phyloP scores from a whole-genome alignment of 2,329 filamentous ascomycete genomes.

The Aspergillus alliaceus region DNA sequence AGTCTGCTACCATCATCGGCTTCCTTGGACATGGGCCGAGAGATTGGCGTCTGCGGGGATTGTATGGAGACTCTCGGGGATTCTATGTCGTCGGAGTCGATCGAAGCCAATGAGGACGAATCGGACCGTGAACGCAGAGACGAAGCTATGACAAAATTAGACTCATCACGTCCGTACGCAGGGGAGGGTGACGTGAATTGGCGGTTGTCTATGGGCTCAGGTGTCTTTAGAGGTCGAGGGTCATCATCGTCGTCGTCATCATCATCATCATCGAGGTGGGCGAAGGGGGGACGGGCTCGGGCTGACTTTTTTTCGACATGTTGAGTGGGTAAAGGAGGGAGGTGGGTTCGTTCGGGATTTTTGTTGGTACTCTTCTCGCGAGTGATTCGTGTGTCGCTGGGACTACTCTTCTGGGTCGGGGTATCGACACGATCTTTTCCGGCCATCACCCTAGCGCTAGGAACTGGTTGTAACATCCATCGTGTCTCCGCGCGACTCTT shows the following conservation, averaged over 20 bases:
- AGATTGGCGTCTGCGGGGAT: slow-evolving; percentile 36
- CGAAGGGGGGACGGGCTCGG: slow-evolving; percentile 4
- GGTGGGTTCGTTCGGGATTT: slow-evolving; percentile 6
- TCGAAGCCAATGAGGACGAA: slow-evolving; percentile 31
- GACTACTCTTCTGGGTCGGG: slow-evolving; percentile 22
- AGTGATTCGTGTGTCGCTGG: slow-evolving; percentile 12
- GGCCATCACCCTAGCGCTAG: slow-evolving; percentile 86
- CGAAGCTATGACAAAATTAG: slow-evolving; percentile 20
- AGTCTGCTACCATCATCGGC: slow-evolving; percentile 31
- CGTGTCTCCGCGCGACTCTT: slow-evolving; percentile 67
- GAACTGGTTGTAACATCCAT: slow-evolving; percentile 94
- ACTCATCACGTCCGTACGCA: slow-evolving; percentile 20
- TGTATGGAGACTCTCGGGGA: slow-evolving; percentile 30
- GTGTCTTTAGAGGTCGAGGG: neutral
- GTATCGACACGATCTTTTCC: slow-evolving; percentile 62
- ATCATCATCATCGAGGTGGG: neutral
- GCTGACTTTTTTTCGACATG: slow-evolving; percentile 6
- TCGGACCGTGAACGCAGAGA: slow-evolving; percentile 30
- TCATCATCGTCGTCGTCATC: neutral
- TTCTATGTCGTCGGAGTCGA: slow-evolving; percentile 25
- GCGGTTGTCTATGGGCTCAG: slow-evolving; percentile 10
- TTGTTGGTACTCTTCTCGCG: slow-evolving; percentile 8
- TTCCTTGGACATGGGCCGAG: slow-evolving; percentile 38
- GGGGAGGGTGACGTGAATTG: slow-evolving; percentile 13
- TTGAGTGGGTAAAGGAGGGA: slow-evolving; percentile 14